A percentile compares a stretch with the other conserved stretches of the same genome.
phyloP scores from a whole-genome alignment of 1,139 yeast genomes.

The Blastobotrys buckinghamii region DNA sequence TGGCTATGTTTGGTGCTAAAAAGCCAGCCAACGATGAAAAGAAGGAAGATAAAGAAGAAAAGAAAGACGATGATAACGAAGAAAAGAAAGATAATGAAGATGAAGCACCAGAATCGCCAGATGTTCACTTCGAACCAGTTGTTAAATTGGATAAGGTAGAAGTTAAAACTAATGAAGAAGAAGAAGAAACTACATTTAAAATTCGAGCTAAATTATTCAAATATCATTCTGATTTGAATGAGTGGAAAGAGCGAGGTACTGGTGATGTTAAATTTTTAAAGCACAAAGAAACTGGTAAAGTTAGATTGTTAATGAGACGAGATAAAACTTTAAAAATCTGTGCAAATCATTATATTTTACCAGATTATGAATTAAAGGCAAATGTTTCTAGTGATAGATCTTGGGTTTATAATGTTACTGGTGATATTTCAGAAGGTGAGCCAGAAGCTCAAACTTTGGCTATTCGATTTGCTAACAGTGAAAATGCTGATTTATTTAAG shows the following conservation, averaged over 20 bases:
- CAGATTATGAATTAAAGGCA: constrained; percentile 82
- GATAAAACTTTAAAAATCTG: constrained; percentile 97
- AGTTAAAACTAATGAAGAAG: constrained; percentile 94
- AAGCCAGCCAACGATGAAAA: constrained; percentile 27
- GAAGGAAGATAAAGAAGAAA: constrained; percentile 24
- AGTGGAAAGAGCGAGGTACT: constrained; percentile 99
- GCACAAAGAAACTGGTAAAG: constrained; percentile 75
- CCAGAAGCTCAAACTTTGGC: constrained; percentile 97
- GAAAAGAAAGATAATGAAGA: constrained; percentile 23
- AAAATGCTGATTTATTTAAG: constrained; percentile 94
- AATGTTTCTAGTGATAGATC: constrained; percentile 97
- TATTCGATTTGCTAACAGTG: constrained; percentile 94
- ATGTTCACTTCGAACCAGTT: constrained; percentile 93
- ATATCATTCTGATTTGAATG: constrained; percentile 67
- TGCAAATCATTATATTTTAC: constrained; percentile 88
- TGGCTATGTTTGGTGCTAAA: constrained; percentile 24
- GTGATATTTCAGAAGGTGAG: constrained; percentile 92
- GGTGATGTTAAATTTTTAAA: constrained; percentile 96
- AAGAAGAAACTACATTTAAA: constrained; percentile 83
- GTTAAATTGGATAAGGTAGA: constrained; percentile 94
- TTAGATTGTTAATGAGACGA: constrained; percentile 94
- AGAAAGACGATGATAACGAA: too few species aligned
- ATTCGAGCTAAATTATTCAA: constrained; percentile 88
- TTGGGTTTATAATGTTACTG: constrained; percentile 95
- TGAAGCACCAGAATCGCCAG: constrained; percentile 85